phyloP scores from a whole-genome alignment of 208 protist genomes.

The Acanthamoeba divionensis region DNA sequence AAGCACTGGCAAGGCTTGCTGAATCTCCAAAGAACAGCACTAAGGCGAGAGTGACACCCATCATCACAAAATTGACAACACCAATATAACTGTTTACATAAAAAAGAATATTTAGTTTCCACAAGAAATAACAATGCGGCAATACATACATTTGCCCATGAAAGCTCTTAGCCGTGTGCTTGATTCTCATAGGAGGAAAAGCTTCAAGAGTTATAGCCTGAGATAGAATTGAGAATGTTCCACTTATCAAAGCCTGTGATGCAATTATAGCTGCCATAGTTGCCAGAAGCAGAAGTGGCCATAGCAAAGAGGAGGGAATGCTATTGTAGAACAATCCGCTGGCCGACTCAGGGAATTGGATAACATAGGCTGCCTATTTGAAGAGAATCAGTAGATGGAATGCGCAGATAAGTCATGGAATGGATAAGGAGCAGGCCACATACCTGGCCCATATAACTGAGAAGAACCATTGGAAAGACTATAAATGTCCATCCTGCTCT shows the following conservation, averaged over 20 bases:
- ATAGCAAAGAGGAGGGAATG: background rate
- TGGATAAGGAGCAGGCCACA: too few species aligned
- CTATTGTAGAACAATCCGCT: background rate
- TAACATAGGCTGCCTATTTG: background rate
- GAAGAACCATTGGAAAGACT: background rate
- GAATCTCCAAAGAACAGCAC: background rate
- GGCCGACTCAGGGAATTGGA: background rate
- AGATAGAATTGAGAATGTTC: background rate
- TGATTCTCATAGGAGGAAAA: background rate
- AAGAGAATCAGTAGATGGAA: too few species aligned
- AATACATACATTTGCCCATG: conserved; percentile 8
- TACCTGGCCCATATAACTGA: background rate
- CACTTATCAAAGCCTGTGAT: background rate
- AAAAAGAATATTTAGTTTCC: too few species aligned
- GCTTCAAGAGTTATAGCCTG: background rate
- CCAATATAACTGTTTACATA: too few species aligned
- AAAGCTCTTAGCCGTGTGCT: background rate
- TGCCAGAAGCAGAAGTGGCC: background rate
- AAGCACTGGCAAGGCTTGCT: background rate
- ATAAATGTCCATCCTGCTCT: background rate
- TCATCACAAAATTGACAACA: background rate
- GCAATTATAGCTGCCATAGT: background rate
- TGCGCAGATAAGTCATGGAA: too few species aligned
- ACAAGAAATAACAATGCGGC: too few species aligned
- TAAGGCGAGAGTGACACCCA: background rate